A percentile compares a stretch with the other conserved stretches of the same genome.
These are phyloP conservation scores for Fusarium kyushuense DNA, from an alignment of 2,329 filamentous ascomycete genomes.

Conservation along the genomic window DNA sequence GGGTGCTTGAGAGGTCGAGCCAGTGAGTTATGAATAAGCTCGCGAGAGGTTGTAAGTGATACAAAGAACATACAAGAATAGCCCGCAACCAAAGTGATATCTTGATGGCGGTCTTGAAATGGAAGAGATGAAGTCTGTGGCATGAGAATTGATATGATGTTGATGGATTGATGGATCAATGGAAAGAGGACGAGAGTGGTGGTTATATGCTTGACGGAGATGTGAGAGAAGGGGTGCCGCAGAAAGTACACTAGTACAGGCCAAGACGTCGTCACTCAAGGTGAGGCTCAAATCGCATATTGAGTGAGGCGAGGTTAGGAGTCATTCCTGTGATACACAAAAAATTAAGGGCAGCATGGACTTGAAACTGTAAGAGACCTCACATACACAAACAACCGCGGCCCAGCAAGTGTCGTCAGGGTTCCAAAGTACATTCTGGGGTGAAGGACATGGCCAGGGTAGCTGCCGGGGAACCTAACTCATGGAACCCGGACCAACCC, in stretches of 20 bases:
- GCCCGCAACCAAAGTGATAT: constrained; percentile 32
- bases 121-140: constrained; percentile 22
- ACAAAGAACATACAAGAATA: constrained; percentile 27
- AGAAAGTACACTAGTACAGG: constrained; percentile 13
- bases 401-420: constrained; percentile 41
- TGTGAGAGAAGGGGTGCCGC: constrained; percentile 12
- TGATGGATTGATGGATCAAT: background rate
- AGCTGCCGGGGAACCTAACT: constrained; percentile 32
- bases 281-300: constrained; percentile 49
- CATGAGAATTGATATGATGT: constrained; percentile 34
- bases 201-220: constrained; percentile 34
- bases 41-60: constrained; percentile 1
- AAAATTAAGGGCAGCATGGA: constrained; percentile 33
- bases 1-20: constrained; percentile 33
- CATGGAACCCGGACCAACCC: constrained; percentile 30
- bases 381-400: constrained; percentile 19
- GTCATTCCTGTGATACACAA: constrained; percentile 39
- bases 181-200: constrained; percentile 10
- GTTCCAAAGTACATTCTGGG: constrained; percentile 44
- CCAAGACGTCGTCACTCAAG: constrained; percentile 27
- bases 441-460: constrained; percentile 32
- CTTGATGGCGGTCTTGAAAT: constrained; percentile 34
- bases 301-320: constrained; percentile 47
- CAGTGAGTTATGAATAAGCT: constrained; percentile 16
- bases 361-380: constrained; percentile 40